Percentiles rank a stretch among this genome's conserved stretches.
phyloP scores from a whole-genome alignment of 2,329 filamentous ascomycete species.

The Pyrenophora teres region DNA sequence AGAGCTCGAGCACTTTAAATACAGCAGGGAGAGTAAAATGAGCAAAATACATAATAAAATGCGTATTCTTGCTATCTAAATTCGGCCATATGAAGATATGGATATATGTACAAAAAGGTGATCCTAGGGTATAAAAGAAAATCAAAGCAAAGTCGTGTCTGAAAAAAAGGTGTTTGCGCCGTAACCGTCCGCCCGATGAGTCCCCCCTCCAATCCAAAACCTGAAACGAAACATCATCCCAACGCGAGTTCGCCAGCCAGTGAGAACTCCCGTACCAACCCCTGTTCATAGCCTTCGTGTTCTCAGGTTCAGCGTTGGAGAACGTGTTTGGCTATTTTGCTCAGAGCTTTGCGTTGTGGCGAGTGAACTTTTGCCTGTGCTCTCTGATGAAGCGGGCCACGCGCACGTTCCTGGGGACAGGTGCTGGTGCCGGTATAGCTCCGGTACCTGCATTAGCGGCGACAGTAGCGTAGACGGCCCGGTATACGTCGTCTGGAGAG shows the following conservation, averaged over 20 bases:
- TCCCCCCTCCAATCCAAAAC: neutral
- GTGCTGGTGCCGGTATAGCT: slow-evolving; percentile 14
- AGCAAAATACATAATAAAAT: neutral
- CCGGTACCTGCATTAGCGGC: slow-evolving; percentile 9
- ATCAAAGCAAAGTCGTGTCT: too few species aligned
- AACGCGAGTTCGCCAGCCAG: slow-evolving; percentile 10
- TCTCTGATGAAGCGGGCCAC: slow-evolving; percentile 23
- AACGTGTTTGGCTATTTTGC: neutral
- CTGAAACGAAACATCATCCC: slow-evolving; percentile 1
- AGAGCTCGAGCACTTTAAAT: neutral
- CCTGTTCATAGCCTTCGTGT: neutral
- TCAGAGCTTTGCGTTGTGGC: slow-evolving; percentile 18
- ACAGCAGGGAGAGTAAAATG: neutral
- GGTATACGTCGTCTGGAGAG: slow-evolving; percentile 13
- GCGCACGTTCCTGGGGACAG: slow-evolving; percentile 11
- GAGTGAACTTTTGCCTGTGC: slow-evolving; percentile 21
- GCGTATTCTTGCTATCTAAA: slow-evolving; percentile 2
- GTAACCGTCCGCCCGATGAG: too few species aligned
- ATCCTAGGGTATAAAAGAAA: slow-evolving; percentile 16
- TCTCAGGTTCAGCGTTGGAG: neutral
- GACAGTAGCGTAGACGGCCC: slow-evolving; percentile 24
- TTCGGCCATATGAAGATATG: slow-evolving; percentile 9
- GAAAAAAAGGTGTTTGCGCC: neutral
- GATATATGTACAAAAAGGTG: slow-evolving; percentile 8
- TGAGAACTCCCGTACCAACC: neutral